Conservation (phyloP, 257 asterid species). For the Paulownia fortunei region DNA sequence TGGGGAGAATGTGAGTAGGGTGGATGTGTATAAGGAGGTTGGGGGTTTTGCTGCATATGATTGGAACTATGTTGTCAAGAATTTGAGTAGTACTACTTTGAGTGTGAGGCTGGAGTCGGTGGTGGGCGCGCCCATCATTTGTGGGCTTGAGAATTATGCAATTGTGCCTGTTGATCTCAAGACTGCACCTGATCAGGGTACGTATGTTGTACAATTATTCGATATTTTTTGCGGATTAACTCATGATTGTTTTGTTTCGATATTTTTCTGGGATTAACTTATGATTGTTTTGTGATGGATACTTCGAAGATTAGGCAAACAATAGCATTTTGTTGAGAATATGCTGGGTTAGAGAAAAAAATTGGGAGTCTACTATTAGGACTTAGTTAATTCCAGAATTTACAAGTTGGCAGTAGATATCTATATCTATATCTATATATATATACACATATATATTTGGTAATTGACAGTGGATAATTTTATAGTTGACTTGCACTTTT, state of each 20-base stretch:
- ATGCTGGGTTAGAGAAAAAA: not conserved
- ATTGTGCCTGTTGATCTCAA: conserved; percentile 80
- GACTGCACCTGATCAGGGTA: conserved; percentile 85
- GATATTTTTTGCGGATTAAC: not conserved
- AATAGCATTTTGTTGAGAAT: not conserved
- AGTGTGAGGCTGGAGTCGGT: conserved; percentile 75
- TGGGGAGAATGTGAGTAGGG: conserved; percentile 67
- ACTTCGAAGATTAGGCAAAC: not conserved
- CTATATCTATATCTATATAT: not conserved
- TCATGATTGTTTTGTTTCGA: not conserved
- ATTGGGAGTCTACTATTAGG: not conserved
- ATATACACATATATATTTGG: not conserved
- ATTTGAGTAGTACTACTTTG: conserved; percentile 65
- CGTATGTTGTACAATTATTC: not conserved
- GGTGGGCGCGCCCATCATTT: conserved; percentile 74
- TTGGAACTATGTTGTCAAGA: conserved; percentile 76
- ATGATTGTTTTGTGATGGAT: not conserved
- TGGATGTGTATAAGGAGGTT: conserved; percentile 78
- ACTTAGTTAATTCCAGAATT: not conserved
- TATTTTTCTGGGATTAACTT: not conserved
- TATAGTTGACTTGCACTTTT: not conserved
- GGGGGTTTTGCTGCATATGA: conserved; percentile 88
- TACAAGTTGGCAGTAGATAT: not conserved
- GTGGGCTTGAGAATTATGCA: conserved; percentile 96
- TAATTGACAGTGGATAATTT: not conserved